Percentiles rank a stretch among this genome's conserved stretches.
Conservation (phyloP, 805 yeast species). For the Saccharomycopsis sp. region DNA sequence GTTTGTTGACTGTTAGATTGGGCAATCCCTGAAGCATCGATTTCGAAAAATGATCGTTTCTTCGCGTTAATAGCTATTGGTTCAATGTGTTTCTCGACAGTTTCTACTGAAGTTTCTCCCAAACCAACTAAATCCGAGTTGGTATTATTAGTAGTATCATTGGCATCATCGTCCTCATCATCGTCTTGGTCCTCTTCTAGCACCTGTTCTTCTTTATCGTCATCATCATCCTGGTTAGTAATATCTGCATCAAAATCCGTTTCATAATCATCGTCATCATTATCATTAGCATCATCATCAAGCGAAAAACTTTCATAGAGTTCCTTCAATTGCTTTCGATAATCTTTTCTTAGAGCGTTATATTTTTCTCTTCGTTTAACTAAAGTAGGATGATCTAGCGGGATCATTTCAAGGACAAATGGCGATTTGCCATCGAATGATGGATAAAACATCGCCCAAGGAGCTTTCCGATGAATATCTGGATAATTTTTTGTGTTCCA, state of each 20-base stretch:
- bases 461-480: slow-evolving; percentile 15
- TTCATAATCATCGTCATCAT: neutral
- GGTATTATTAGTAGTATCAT: slow-evolving; percentile 20
- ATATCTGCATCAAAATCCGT: neutral
- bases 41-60: slow-evolving; percentile 41
- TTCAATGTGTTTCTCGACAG: neutral
- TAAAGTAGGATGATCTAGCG: slow-evolving; percentile 34
- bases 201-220: neutral
- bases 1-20: slow-evolving; percentile 32
- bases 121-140: neutral
- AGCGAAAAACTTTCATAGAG: too few relatives aligned
- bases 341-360: slow-evolving; percentile 31
- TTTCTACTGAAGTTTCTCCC: neutral
- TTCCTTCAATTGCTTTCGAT: slow-evolving; percentile 31
- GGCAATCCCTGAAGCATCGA: slow-evolving; percentile 56
- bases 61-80: slow-evolving; percentile 22
- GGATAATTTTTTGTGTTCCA: slow-evolving; percentile 44
- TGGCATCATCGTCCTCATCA: slow-evolving; percentile 17
- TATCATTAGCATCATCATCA: slow-evolving; percentile 13
- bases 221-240: neutral
- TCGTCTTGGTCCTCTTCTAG: neutral
- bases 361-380: slow-evolving; percentile 28
- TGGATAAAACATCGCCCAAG: slow-evolving; percentile 54
- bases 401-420: slow-evolving; percentile 56
- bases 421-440: slow-evolving; percentile 77